These are phyloP conservation scores for Pisolithus sp. DNA, from an alignment of 768 basidiomycete genomes.

Conservation along the genomic window DNA sequence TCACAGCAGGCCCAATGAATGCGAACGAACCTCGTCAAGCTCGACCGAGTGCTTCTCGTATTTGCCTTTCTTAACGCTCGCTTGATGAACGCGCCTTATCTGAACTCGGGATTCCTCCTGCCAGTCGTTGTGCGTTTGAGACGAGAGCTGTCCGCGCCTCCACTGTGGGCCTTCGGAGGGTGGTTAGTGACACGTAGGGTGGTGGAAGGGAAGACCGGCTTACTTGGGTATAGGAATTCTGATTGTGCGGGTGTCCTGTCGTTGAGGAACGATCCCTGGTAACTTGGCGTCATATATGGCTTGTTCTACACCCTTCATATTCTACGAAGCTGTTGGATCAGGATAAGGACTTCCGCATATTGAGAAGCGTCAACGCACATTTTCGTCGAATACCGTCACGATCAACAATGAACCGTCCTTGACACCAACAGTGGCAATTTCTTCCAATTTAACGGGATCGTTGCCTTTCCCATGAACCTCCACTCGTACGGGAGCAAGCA, in stretches of 20 bases:
- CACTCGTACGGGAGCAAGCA: constrained; percentile 66
- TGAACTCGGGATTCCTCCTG: constrained; percentile 74
- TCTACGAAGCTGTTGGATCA: constrained; percentile 45
- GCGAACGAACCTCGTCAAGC: constrained; percentile 53
- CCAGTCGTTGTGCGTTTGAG: constrained; percentile 50
- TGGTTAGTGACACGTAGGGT: neutral
- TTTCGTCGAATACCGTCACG: constrained; percentile 73
- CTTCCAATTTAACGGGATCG: constrained; percentile 46
- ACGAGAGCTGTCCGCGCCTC: constrained; percentile 58
- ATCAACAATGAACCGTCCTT: constrained; percentile 69
- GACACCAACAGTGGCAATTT: constrained; percentile 76
- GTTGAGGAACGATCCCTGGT: constrained; percentile 66
- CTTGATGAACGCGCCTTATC: constrained; percentile 63
- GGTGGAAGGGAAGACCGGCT: constrained; percentile 6
- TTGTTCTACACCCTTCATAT: constrained; percentile 66
- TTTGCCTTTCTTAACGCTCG: constrained; percentile 62
- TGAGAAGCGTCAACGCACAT: constrained; percentile 40
- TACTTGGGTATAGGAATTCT: constrained; percentile 80
- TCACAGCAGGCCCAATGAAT: neutral
- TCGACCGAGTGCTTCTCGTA: constrained; percentile 65
- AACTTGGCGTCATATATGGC: constrained; percentile 72
- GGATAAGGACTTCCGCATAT: neutral
- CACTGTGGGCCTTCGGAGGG: constrained; percentile 57
- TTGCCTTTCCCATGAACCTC: constrained; percentile 35
- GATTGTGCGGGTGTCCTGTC: constrained; percentile 62